Conservation (phyloP, 345 rosid species). For the Viola odorata region DNA sequence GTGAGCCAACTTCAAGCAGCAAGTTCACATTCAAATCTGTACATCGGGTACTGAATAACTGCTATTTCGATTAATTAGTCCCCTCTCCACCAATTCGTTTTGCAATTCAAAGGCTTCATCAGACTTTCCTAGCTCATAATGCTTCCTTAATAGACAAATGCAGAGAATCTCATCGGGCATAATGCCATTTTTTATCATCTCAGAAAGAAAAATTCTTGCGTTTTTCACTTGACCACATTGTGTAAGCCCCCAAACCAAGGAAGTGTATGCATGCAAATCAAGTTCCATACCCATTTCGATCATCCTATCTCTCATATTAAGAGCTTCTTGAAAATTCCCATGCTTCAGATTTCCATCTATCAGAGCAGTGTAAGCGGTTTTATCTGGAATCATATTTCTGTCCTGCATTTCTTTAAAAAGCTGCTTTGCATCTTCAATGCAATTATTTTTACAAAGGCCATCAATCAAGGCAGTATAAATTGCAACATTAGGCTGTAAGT, state of each 20-base stretch:
- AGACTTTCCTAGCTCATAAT: slow-evolving; percentile 44
- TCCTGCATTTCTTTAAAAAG: slow-evolving; percentile 45
- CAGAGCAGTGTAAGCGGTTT: slow-evolving; percentile 48
- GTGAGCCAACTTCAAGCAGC: background rate
- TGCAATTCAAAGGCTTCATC: slow-evolving; percentile 49
- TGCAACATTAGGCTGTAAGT: slow-evolving; percentile 51
- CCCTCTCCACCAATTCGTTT: slow-evolving; percentile 40
- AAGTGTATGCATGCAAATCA: slow-evolving; percentile 63
- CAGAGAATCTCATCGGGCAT: slow-evolving; percentile 59
- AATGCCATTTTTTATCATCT: slow-evolving; percentile 55
- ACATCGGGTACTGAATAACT: slow-evolving; percentile 23
- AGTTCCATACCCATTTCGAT: slow-evolving; percentile 52
- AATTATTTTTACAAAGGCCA: slow-evolving; percentile 61
- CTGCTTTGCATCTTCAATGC: slow-evolving; percentile 43
- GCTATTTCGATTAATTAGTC: slow-evolving; percentile 24
- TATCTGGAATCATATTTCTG: slow-evolving; percentile 45
- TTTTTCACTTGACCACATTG: slow-evolving; percentile 45
- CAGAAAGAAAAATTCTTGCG: slow-evolving; percentile 50
- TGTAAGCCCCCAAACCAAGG: slow-evolving; percentile 54
- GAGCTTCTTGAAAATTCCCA: slow-evolving; percentile 45
- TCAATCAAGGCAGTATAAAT: slow-evolving; percentile 66
- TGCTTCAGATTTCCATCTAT: slow-evolving; percentile 62
- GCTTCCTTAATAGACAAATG: slow-evolving; percentile 46
- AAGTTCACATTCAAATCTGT: slow-evolving; percentile 16
- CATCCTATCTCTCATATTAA: slow-evolving; percentile 44